Evolutionary conservation across 805 yeast species (phyloP), one percentile per base, ranked within the genome.

Genomic region (Metschnikowia amazonensis): DNA sequence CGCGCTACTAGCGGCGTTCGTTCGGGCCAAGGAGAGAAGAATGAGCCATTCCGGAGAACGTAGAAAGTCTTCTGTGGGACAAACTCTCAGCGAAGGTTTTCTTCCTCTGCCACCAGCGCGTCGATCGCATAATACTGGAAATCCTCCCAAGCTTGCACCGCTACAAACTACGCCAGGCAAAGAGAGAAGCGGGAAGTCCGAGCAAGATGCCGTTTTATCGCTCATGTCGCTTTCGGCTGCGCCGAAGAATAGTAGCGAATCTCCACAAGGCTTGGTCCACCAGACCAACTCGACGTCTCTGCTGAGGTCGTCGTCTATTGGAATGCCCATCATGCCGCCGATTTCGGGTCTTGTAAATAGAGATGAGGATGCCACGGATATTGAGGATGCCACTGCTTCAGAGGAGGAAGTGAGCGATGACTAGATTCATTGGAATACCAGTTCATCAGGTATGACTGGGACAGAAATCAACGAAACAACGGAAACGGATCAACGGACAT

Each of bases 171-270:
- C 48, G 7, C 30, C 48, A n/a, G 44, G 42, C 14, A 29, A 35
- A 11, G 42, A 42, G 23, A 39, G 59, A 42, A 51, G 60, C 49
- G 60, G 62, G 50, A 59, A 63, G 39, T 52, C 56, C 10, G 83
- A 79, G 50, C 77, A 77, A 53, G 82, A 78, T 40, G 83, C 83
- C 5, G 74, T 79, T 9, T 63, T 73, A 56, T 76, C 82, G 18
- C 64, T 79, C 43, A 79, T 79, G 72, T 75, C 81, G 31, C 64
- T 79, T 33, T 70, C 82, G 6, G 75, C 81, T 1, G 82, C 83
- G 2, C 73, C 67, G 52, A 44, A 64, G 14, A 51, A 56, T 32
- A 65, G 64, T 39, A 62, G 60, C 36, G 45, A 45, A n/a, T 23
- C 75, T 77, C 42, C 42, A n/a, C 49, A 48, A 13, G 29, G 37